Conservation (phyloP, 371 early-diverging fungal species). For the Apophysomyces trapeziformis region DNA sequence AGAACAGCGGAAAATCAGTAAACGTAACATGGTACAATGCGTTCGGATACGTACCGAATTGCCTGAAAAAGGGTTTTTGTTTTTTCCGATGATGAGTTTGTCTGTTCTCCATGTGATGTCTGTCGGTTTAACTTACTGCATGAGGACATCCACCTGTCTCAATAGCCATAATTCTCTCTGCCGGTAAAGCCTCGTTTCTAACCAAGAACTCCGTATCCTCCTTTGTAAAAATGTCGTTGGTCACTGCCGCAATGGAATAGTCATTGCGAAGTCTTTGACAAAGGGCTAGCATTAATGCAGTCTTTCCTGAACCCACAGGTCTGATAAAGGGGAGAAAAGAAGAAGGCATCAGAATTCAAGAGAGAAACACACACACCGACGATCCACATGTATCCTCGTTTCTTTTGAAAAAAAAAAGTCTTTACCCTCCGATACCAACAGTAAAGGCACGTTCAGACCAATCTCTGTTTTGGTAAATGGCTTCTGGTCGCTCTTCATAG, state of each 20-base stretch:
- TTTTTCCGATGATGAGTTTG: not conserved
- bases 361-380: slow-evolving; percentile 2
- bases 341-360: not conserved
- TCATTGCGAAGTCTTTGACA: slow-evolving; percentile 80
- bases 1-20: too few species aligned
- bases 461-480: slow-evolving; percentile 74
- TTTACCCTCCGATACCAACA: slow-evolving; percentile 91
- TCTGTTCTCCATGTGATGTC: too few species aligned
- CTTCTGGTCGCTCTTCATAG: slow-evolving; percentile 77
- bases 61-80: slow-evolving; percentile 28
- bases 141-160: slow-evolving; percentile 97
- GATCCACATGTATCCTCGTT: slow-evolving; percentile 10
- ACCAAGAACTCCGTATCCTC: slow-evolving; percentile 95
- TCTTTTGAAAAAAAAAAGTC: too few species aligned
- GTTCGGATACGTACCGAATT: slow-evolving; percentile 42
- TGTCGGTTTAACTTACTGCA: slow-evolving; percentile 59
- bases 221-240: slow-evolving; percentile 87
- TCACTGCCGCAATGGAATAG: slow-evolving; percentile 85
- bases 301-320: slow-evolving; percentile 95
- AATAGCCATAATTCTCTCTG: slow-evolving; percentile 87
- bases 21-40: not conserved
- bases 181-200: slow-evolving; percentile 83
- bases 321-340: slow-evolving; percentile 34
- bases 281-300: slow-evolving; percentile 91
- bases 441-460: slow-evolving; percentile 94